These are phyloP conservation scores for Rubroshorea leprosula DNA, from an alignment of 345 rosid species.

Conservation along the genomic window DNA sequence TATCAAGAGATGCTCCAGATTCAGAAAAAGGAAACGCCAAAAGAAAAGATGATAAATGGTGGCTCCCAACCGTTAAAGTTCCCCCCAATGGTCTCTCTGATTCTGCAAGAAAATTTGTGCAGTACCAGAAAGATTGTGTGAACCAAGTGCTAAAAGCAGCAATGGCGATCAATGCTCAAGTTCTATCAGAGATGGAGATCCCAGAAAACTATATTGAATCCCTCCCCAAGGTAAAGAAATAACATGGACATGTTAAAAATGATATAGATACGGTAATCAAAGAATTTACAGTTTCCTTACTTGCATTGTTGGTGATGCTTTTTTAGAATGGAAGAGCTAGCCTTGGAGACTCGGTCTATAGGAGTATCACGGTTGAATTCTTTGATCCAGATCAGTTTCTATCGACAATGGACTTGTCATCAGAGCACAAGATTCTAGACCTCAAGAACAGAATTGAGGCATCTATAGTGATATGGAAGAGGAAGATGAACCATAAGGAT, in stretches of 20 bases:
- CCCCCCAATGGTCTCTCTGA: slow-evolving; percentile 78
- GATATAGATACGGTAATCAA: too few relatives aligned
- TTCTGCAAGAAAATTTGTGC: slow-evolving; percentile 55
- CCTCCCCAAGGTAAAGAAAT: slow-evolving; percentile 67
- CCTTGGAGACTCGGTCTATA: slow-evolving; percentile 79
- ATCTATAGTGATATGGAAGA: slow-evolving; percentile 87
- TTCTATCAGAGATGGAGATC: slow-evolving; percentile 81
- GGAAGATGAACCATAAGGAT: slow-evolving; percentile 86
- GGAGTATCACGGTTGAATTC: slow-evolving; percentile 69
- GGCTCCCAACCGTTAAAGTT: slow-evolving; percentile 78
- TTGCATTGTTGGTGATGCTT: background rate
- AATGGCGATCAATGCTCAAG: slow-evolving; percentile 92
- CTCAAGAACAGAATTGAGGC: slow-evolving; percentile 94
- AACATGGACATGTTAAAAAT: too few relatives aligned
- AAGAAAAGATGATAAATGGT: slow-evolving; percentile 87
- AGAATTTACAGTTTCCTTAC: background rate
- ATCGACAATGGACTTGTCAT: slow-evolving; percentile 63
- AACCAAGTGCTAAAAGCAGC: slow-evolving; percentile 96
- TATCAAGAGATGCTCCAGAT: slow-evolving; percentile 63
- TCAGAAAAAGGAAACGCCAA: slow-evolving; percentile 40
- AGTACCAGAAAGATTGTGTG: slow-evolving; percentile 77
- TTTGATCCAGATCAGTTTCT: slow-evolving; percentile 88
- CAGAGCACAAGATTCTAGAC: slow-evolving; percentile 90
- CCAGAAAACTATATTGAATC: slow-evolving; percentile 92
- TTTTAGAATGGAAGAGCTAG: slow-evolving; percentile 84